These are phyloP conservation scores for Deuterostichococcus epilithicus DNA, from an alignment of 139 green algal genomes.

Conservation along the genomic window DNA sequence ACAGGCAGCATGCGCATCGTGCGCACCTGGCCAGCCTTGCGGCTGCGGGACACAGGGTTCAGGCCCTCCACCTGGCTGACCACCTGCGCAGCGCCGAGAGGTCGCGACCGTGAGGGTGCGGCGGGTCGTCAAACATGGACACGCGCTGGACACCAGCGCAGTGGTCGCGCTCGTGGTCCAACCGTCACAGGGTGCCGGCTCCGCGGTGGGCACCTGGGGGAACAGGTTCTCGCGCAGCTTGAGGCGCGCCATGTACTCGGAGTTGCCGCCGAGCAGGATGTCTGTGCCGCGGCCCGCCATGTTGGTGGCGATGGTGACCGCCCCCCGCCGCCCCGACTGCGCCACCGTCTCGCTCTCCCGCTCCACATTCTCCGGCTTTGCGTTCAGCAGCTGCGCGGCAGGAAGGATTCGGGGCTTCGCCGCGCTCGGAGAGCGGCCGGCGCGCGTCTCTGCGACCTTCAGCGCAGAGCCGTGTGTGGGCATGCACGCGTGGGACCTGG, in stretches of 20 bases:
- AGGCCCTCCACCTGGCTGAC: slow-evolving; percentile 39
- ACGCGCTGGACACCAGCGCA: too few relatives aligned
- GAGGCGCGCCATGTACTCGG: slow-evolving; percentile 62
- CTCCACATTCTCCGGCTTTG: slow-evolving; percentile 99
- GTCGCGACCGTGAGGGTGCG: too few relatives aligned
- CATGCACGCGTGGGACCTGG: too few relatives aligned
- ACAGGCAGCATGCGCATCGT: too few relatives aligned
- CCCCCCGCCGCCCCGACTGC: slow-evolving; percentile 71
- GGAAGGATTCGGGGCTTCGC: background rate
- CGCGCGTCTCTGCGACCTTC: too few relatives aligned
- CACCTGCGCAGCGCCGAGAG: slow-evolving; percentile 10
- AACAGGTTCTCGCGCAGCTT: slow-evolving; percentile 93
- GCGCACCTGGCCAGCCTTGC: background rate
- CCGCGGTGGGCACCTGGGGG: slow-evolving; percentile 65
- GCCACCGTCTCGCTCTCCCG: slow-evolving; percentile 95
- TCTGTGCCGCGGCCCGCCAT: slow-evolving; percentile 98
- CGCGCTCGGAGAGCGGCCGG: too few relatives aligned
- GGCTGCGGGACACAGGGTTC: background rate
- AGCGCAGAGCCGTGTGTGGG: too few relatives aligned
- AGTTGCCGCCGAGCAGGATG: slow-evolving; percentile 96
- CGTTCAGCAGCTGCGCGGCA: slow-evolving; percentile 86
- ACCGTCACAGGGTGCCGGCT: too few relatives aligned
- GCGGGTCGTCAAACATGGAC: too few relatives aligned
- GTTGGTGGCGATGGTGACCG: slow-evolving; percentile 97
- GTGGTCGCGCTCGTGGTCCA: too few relatives aligned